Evolutionary conservation across 371 early-diverging fungal species (phyloP).

Genomic region (Mortierella sp.): DNA sequence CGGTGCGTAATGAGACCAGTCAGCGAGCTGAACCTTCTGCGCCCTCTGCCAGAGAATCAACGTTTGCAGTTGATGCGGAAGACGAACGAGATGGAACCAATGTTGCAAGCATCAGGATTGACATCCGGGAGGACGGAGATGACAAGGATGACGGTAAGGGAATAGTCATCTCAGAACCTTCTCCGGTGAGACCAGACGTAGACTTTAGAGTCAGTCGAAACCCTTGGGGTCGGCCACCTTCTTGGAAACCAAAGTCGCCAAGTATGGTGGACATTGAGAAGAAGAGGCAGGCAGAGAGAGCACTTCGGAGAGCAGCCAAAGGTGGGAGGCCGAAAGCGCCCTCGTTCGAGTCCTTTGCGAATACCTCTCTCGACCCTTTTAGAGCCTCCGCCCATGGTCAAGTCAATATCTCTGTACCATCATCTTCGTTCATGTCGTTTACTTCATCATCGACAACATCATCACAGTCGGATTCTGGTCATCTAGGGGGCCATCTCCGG

Average conservation of each 20-base stretch:
- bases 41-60: neutral
- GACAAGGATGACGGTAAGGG: neutral
- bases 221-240: conserved; percentile 51
- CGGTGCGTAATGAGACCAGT: neutral
- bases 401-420: conserved; percentile 10
- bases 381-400: conserved; percentile 41
- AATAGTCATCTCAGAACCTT: neutral
- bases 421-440: conserved; percentile 9
- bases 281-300: conserved; percentile 12
- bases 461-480: conserved; percentile 17
- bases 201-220: conserved; percentile 19
- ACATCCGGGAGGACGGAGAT: neutral
- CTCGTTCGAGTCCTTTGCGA: conserved; percentile 9
- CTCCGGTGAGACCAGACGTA: neutral
- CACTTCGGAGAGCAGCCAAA: conserved; percentile 9
- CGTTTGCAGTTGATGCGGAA: neutral
- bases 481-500: neutral
- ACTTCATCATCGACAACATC: conserved; percentile 13
- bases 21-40: neutral
- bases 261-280: conserved; percentile 45
- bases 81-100: neutral
- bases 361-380: conserved; percentile 21
- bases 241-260: conserved; percentile 49
- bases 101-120: neutral
- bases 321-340: neutral